Evolutionary conservation across 1,284 basidiomycete genomes (phyloP).

Genomic region (Xerocomus minutiporus): DNA sequence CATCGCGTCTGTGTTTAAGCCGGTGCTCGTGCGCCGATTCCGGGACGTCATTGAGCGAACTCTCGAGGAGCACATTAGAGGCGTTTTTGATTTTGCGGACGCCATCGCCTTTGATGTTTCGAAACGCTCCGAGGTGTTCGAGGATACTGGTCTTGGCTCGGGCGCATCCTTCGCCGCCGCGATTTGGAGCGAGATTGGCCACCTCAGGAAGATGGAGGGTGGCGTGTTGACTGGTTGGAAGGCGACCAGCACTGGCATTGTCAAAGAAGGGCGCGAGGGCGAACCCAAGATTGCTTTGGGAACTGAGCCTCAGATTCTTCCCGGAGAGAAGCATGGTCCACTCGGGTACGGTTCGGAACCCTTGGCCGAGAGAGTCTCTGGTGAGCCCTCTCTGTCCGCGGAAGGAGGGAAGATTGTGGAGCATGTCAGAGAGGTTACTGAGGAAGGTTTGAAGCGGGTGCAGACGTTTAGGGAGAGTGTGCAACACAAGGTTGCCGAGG

Average conservation of each 20-base stretch:
- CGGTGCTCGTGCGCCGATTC: conserved; percentile 52
- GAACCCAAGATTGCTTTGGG: conserved; percentile 57
- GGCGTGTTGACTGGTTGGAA: conserved; percentile 42
- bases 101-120: conserved; percentile 53
- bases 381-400: conserved; percentile 7
- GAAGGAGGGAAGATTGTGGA: conserved; percentile 5
- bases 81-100: conserved; percentile 48
- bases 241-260: conserved; percentile 57
- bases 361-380: conserved; percentile 33
- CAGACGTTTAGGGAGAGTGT: conserved; percentile 30
- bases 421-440: conserved; percentile 5
- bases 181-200: conserved; percentile 62
- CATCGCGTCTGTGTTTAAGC: conserved; percentile 55
- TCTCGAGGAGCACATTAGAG: conserved; percentile 50
- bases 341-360: conserved; percentile 50
- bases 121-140: conserved; percentile 55
- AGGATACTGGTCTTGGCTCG: conserved; percentile 52
- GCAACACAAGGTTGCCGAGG: conserved; percentile 15
- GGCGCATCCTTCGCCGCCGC: conserved; percentile 50
- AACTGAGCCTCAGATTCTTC: conserved; percentile 63
- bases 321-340: conserved; percentile 61
- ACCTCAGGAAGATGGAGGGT: conserved; percentile 40
- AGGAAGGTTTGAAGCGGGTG: conserved; percentile 19
- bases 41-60: conserved; percentile 53
- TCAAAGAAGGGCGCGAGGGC: conserved; percentile 41